Percentiles rank a stretch among this genome's conserved stretches.
Evolutionary conservation across 768 basidiomycete species (phyloP).

Genomic region (Pulveroboletus ravenelii): DNA sequence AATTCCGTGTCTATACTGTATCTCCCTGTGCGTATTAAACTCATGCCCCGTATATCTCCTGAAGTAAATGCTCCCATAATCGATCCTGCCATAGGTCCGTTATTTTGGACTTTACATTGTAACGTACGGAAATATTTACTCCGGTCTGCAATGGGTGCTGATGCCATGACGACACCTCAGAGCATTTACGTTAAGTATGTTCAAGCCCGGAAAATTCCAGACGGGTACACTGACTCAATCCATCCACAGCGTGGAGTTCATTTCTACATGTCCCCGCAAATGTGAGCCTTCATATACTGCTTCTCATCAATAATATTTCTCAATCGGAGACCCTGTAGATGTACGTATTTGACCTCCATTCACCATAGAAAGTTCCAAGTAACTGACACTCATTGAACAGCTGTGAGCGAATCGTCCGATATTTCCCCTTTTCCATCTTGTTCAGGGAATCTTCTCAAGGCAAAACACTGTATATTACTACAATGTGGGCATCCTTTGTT

Average conservation of each 20-base stretch:
- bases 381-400: neutral
- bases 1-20: neutral
- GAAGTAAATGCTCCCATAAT: neutral
- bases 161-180: neutral
- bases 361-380: neutral
- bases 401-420: conserved; percentile 3
- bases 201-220: too few species aligned
- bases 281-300: neutral
- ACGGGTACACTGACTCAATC: neutral
- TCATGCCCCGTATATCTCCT: neutral
- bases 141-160: neutral
- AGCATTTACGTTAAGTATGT: neutral
- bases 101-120: conserved; percentile 6
- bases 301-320: neutral
- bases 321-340: neutral
- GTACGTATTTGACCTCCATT: conserved; percentile 4
- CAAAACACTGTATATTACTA: neutral
- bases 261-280: conserved; percentile 6
- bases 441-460: neutral
- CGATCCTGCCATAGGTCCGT: neutral
- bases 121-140: neutral
- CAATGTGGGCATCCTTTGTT: neutral
- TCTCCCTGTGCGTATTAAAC: neutral
- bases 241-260: conserved; percentile 5
- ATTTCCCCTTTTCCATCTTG: neutral